phyloP scores from a whole-genome alignment of 164 flowering plant species.

The Protea cynaroides region DNA sequence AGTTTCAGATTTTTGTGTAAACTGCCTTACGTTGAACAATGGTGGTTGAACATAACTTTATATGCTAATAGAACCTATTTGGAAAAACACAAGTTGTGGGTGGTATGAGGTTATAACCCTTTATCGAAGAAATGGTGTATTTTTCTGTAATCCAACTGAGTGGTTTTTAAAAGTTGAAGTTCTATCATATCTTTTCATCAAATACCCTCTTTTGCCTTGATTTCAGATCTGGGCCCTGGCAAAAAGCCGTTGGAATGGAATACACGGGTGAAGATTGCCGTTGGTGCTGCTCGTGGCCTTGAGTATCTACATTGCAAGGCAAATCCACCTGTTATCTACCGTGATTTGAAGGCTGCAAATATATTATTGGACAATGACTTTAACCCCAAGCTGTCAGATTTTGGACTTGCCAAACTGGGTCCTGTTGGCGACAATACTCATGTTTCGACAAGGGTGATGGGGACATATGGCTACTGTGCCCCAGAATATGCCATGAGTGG shows the following conservation, averaged over 20 bases:
- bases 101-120: too few relatives aligned
- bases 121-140: too few relatives aligned
- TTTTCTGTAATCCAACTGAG: too few relatives aligned
- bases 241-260: slow-evolving; percentile 52
- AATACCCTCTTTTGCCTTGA: too few relatives aligned
- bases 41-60: too few relatives aligned
- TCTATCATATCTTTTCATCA: too few relatives aligned
- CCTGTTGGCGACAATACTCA: slow-evolving; percentile 86
- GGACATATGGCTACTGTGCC: slow-evolving; percentile 84
- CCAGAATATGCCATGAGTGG: slow-evolving; percentile 92
- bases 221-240: slow-evolving; percentile 31
- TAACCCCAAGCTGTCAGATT: slow-evolving; percentile 76
- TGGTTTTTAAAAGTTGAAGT: too few relatives aligned
- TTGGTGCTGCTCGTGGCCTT: slow-evolving; percentile 73
- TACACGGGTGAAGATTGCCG: slow-evolving; percentile 66
- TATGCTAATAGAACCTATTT: too few relatives aligned
- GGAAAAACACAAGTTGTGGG: too few relatives aligned
- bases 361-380: slow-evolving; percentile 70
- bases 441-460: slow-evolving; percentile 86
- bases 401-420: slow-evolving; percentile 87
- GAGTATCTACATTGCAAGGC: slow-evolving; percentile 76
- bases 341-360: slow-evolving; percentile 80
- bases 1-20: too few relatives aligned
- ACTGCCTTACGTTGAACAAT: too few relatives aligned
- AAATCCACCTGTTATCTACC: slow-evolving; percentile 76